Evolutionary conservation across 192 early-diverging fungal genomes (phyloP), one percentile per base, ranked within the genome.

Genomic region (Backusella westeae): DNA sequence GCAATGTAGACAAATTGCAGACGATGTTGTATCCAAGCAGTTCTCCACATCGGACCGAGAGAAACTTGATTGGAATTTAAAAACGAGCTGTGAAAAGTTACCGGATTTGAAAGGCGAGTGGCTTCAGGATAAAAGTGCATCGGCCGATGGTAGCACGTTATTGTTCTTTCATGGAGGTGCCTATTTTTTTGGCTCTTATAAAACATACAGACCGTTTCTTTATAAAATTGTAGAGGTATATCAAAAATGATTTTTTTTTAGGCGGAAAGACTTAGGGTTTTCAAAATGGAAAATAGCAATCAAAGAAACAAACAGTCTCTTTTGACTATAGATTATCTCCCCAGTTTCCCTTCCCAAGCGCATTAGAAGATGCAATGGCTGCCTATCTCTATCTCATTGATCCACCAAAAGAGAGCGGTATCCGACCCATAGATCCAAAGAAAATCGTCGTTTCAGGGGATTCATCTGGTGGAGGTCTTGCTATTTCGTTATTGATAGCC

Each of bases 251-350:
- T 56, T 23, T 21, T 8, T 21, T 2, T 53, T 53, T 6, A 3
- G 42, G 39, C 0, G 32, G 32, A 32, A 32, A 44, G 36, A 42
- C 38, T 70, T 8, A 44, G 0, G 2, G 0, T 53, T 15, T 34
- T 72, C 34, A 49, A 36, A 8, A n/a, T 32, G 32, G 32, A 34
- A 34, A 71, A n/a, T 59, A 80, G 79, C 32, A 73, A 14, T 74
- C 73, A 35, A 72, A 75, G 2, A 72, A 41, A 8, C 44, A 46
- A 23, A 46, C 53, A 21, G 77, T 73, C 39, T 3, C 75, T 19
- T 74, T 94, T 32, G 88, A 91, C 71, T 97, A 97, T 81, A 83
- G 97, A 9, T 77, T 97, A 26, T 90, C 95, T 0, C 96, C 96
- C 0, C 89, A 93, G 71, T 77, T 88, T 35, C 88, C 90, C 17